These are phyloP conservation scores for Alternaria burnsii DNA, from an alignment of 2,329 filamentous ascomycete genomes.

Conservation along the genomic window DNA sequence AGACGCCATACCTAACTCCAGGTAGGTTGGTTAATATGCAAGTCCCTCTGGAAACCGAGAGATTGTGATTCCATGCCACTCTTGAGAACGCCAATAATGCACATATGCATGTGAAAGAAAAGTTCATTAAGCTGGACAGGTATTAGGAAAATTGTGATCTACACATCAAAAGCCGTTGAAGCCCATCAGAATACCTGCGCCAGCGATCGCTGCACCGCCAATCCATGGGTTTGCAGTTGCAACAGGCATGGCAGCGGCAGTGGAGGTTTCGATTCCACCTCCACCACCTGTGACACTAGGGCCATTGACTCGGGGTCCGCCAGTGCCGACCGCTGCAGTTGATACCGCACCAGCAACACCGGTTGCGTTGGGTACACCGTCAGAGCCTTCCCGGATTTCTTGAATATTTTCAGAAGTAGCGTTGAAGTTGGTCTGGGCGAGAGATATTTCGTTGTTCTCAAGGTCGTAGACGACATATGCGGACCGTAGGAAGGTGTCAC, in stretches of 20 bases:
- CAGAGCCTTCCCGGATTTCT: constrained; percentile 61
- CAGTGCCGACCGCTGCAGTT: constrained; percentile 53
- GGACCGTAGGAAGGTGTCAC: constrained; percentile 69
- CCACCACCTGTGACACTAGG: constrained; percentile 30
- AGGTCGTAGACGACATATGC: constrained; percentile 72
- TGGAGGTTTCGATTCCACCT: constrained; percentile 1
- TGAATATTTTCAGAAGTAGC: constrained; percentile 58
- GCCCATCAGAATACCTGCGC: constrained; percentile 43
- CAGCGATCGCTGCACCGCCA: constrained; percentile 40
- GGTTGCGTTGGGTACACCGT: constrained; percentile 63
- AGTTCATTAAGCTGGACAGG: constrained; percentile 17
- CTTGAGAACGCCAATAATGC: constrained; percentile 13
- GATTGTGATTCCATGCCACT: not conserved
- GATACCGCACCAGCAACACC: constrained; percentile 61
- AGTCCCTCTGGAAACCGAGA: not conserved
- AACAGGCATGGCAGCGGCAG: constrained; percentile 32
- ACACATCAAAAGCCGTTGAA: constrained; percentile 43
- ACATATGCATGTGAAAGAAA: constrained; percentile 5
- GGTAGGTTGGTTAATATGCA: not conserved
- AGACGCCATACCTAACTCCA: not conserved
- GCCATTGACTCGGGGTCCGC: constrained; percentile 55
- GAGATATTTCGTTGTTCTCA: constrained; percentile 66
- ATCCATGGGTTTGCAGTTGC: constrained; percentile 42
- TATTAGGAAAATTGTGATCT: constrained; percentile 9
- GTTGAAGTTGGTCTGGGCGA: constrained; percentile 70